A percentile compares a stretch with the other conserved stretches of the same genome.
Conservation (phyloP, 441 rosid genomes). For the Arabidopsis hybrid region DNA sequence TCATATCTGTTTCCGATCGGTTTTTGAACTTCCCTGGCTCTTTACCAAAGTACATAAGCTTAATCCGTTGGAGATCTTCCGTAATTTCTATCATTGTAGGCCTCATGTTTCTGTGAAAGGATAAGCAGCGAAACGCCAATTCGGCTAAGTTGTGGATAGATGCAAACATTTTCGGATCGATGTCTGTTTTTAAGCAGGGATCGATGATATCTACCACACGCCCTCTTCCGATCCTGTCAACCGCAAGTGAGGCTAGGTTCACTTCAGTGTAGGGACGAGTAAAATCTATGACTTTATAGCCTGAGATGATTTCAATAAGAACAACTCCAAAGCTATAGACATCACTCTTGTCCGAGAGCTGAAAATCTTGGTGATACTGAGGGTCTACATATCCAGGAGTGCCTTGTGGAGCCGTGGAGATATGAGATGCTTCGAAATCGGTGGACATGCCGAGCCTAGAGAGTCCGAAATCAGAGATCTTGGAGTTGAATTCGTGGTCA, state of each 20-base stretch:
- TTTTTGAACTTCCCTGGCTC: constrained; percentile 6
- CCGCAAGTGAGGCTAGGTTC: constrained; percentile 83
- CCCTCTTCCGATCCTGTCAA: constrained; percentile 82
- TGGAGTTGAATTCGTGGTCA: constrained; percentile 68
- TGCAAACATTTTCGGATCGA: constrained; percentile 77
- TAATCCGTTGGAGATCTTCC: constrained; percentile 70
- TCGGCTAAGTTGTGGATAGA: constrained; percentile 80
- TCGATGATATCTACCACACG: constrained; percentile 80
- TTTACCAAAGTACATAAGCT: constrained; percentile 44
- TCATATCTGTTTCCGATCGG: not conserved
- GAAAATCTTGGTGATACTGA: constrained; percentile 91
- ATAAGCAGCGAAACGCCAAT: constrained; percentile 90
- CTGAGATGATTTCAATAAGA: constrained; percentile 83
- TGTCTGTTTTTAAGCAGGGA: constrained; percentile 59
- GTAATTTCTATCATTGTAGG: constrained; percentile 90
- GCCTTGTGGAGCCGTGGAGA: constrained; percentile 97
- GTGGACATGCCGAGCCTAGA: constrained; percentile 79
- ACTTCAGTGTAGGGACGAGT: constrained; percentile 75
- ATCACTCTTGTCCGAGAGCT: constrained; percentile 94
- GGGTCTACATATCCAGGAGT: constrained; percentile 98
- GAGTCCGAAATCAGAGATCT: constrained; percentile 95
- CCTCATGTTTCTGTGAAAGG: constrained; percentile 87
- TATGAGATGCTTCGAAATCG: constrained; percentile 63
- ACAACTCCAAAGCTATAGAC: constrained; percentile 97
- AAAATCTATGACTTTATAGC: constrained; percentile 83